phyloP scores from a whole-genome alignment of 441 rosid species.

The Raphanus hybrid region DNA sequence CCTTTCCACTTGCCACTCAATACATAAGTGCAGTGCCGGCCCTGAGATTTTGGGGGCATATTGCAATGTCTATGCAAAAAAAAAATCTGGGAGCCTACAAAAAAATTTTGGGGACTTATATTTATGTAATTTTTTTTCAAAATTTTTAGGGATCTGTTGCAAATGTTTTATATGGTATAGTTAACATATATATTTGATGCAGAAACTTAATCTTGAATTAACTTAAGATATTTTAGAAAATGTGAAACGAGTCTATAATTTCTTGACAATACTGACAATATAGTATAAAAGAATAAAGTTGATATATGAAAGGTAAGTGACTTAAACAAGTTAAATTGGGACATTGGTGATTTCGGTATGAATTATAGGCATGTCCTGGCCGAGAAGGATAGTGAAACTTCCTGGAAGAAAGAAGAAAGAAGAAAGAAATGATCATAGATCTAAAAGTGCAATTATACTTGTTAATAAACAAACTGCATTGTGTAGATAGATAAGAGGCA shows the following conservation, averaged over 20 bases:
- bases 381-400: background rate
- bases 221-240: too few relatives aligned
- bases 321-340: background rate
- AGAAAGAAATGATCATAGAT: conserved; percentile 8
- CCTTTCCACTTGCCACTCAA: conserved; percentile 21
- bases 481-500: conserved; percentile 8
- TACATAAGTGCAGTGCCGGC: conserved; percentile 37
- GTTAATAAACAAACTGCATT: conserved; percentile 1
- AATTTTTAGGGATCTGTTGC: too few relatives aligned
- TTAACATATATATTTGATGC: background rate
- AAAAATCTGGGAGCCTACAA: too few relatives aligned
- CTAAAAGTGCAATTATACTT: background rate
- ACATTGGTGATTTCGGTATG: background rate
- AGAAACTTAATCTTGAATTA: too few relatives aligned
- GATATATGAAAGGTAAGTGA: conserved; percentile 1
- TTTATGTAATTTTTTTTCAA: too few relatives aligned
- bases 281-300: background rate
- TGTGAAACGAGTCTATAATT: too few relatives aligned
- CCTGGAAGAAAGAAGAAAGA: background rate
- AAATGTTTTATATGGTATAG: conserved; percentile 13
- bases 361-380: background rate
- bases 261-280: too few relatives aligned
- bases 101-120: too few relatives aligned
- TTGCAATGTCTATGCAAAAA: too few relatives aligned
- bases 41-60: too few relatives aligned